Evolutionary conservation across 2,329 filamentous ascomycete species (phyloP).

Genomic region (Exophiala sp.): DNA sequence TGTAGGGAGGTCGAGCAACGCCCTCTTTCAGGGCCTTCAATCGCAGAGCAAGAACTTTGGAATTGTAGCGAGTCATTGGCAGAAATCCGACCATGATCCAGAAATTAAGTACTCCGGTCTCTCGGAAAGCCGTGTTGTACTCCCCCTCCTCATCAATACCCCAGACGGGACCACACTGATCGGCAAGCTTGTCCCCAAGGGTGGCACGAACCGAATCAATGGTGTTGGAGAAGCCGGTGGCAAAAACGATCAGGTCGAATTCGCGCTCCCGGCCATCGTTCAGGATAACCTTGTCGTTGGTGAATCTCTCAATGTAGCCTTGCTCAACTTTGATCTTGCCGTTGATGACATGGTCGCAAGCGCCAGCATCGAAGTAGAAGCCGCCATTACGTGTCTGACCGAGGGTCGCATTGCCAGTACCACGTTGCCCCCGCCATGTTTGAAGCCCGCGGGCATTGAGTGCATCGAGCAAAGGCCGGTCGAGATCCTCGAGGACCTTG

Average conservation of each 20-base stretch:
- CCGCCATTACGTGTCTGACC: conserved; percentile 34
- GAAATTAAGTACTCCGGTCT: conserved; percentile 60
- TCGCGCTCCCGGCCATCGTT: conserved; percentile 32
- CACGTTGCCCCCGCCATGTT: conserved; percentile 36
- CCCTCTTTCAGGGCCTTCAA: conserved; percentile 31
- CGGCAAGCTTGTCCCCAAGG: conserved; percentile 60
- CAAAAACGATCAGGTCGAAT: conserved; percentile 61
- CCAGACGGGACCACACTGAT: conserved; percentile 58
- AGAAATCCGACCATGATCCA: conserved; percentile 56
- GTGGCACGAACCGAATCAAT: conserved; percentile 56
- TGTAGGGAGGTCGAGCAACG: conserved; percentile 9
- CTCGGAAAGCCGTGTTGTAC: conserved; percentile 57
- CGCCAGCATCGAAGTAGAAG: conserved; percentile 33
- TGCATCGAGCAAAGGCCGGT: conserved; percentile 27
- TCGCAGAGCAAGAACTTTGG: conserved; percentile 35
- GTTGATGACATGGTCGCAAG: conserved; percentile 31
- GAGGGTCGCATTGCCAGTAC: conserved; percentile 32
- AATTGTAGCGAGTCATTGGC: conserved; percentile 35
- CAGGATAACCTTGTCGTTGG: conserved; percentile 33
- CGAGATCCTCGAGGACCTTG: conserved; percentile 27
- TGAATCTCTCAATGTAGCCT: conserved; percentile 27
- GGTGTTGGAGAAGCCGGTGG: conserved; percentile 64
- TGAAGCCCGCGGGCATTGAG: conserved; percentile 31
- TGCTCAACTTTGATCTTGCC: conserved; percentile 32
- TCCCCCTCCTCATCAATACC: conserved; percentile 57